Evolutionary conservation across 345 rosid species (phyloP).

Genomic region (Citrus hindsii): DNA sequence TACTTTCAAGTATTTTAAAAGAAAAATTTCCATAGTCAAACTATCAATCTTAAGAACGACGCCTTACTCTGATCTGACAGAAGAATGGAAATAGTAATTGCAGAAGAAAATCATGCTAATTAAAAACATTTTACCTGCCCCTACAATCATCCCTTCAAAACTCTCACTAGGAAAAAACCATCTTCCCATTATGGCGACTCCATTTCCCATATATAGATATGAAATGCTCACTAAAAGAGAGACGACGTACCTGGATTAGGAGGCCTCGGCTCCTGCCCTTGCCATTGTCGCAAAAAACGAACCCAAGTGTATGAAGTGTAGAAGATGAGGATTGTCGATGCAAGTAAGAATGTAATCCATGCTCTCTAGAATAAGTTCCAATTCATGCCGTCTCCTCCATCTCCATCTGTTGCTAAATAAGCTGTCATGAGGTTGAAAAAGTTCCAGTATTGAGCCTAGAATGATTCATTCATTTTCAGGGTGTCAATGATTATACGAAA

Average conservation of each 20-base stretch:
- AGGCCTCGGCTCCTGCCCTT: not conserved
- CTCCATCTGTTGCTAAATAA: not conserved
- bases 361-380: not conserved
- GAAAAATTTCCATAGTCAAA: too few relatives aligned
- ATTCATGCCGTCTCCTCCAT: not conserved
- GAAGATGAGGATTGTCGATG: not conserved
- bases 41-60: too few relatives aligned
- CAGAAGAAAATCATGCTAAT: constrained; percentile 1
- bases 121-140: not conserved
- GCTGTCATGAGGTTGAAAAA: not conserved
- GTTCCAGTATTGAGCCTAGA: constrained; percentile 4
- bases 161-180: constrained; percentile 4
- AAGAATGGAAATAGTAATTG: too few relatives aligned
- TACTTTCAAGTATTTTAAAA: too few relatives aligned
- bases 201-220: constrained; percentile 5
- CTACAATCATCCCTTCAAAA: not conserved
- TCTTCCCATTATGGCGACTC: constrained; percentile 15
- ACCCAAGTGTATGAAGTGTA: not conserved
- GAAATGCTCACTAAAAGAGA: constrained; percentile 1
- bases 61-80: too few relatives aligned
- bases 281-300: not conserved
- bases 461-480: not conserved
- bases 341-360: not conserved
- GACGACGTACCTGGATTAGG: not conserved
- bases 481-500: not conserved